phyloP scores from a whole-genome alignment of 805 yeast species.

The Kurtzmaniella cleridarum region DNA sequence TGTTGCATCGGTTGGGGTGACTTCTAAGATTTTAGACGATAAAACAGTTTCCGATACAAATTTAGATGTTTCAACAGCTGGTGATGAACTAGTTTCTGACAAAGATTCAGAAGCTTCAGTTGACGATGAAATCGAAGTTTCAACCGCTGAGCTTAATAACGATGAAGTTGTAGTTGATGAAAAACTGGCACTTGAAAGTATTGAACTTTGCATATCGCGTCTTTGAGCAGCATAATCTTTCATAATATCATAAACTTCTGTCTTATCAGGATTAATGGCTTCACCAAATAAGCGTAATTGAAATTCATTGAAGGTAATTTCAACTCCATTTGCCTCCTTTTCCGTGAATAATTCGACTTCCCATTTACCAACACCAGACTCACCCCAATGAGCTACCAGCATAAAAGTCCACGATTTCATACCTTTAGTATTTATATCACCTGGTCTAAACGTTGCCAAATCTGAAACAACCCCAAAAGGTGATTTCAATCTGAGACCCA shows the following conservation, averaged over 20 bases:
- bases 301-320: slow-evolving; percentile 58
- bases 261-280: slow-evolving; percentile 57
- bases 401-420: slow-evolving; percentile 85
- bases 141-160: too few species aligned
- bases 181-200: background rate
- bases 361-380: slow-evolving; percentile 78
- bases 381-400: slow-evolving; percentile 99
- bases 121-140: background rate
- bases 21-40: background rate
- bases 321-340: slow-evolving; percentile 2
- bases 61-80: slow-evolving; percentile 1
- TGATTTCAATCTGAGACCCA: slow-evolving; percentile 59
- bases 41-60: slow-evolving; percentile 2
- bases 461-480: slow-evolving; percentile 73
- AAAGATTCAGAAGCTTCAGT: slow-evolving; percentile 3
- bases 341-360: slow-evolving; percentile 50
- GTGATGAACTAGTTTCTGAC: slow-evolving; percentile 2
- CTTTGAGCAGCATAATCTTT: slow-evolving; percentile 41
- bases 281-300: slow-evolving; percentile 81
- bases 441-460: slow-evolving; percentile 61
- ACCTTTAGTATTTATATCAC: slow-evolving; percentile 55
- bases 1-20: slow-evolving; percentile 2
- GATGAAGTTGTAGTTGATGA: too few species aligned
- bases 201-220: slow-evolving; percentile 14
- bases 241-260: slow-evolving; percentile 48